Evolutionary conservation across 306 rosid genomes (phyloP).

Genomic region (Lathyrus oleraceus): DNA sequence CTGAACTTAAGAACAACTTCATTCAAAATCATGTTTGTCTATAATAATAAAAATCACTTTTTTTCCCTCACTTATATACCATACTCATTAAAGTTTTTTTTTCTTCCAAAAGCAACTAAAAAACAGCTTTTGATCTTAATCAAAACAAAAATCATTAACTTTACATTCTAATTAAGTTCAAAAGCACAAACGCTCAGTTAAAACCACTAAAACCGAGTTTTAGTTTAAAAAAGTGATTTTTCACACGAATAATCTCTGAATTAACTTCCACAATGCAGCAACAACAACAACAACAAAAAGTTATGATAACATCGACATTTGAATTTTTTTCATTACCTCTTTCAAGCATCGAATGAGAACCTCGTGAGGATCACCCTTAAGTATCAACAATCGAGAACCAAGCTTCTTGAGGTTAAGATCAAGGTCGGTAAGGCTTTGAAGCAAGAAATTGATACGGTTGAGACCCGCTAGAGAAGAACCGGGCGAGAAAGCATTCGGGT

Average conservation of each 20-base stretch:
- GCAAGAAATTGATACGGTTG: slow-evolving; percentile 71
- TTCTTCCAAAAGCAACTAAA: too few relatives aligned
- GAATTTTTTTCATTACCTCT: slow-evolving; percentile 43
- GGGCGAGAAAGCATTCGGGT: slow-evolving; percentile 49
- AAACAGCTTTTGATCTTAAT: too few relatives aligned
- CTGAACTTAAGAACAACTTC: not conserved
- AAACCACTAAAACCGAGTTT: too few relatives aligned
- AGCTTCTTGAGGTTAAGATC: slow-evolving; percentile 64
- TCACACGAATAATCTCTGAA: too few relatives aligned
- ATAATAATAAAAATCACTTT: too few relatives aligned
- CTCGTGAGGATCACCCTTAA: slow-evolving; percentile 71
- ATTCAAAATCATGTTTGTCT: not conserved
- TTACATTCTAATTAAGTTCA: too few relatives aligned
- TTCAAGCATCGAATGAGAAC: slow-evolving; percentile 67
- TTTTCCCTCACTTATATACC: too few relatives aligned
- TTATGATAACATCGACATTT: not conserved
- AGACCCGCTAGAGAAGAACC: slow-evolving; percentile 70
- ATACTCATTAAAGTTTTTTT: too few relatives aligned
- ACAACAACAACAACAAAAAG: not conserved
- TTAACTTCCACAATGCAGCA: not conserved
- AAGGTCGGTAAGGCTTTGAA: slow-evolving; percentile 72
- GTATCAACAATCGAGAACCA: slow-evolving; percentile 73
- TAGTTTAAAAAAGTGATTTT: too few relatives aligned
- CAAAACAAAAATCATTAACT: too few relatives aligned
- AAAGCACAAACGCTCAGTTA: too few relatives aligned